Base-by-base conservation (phyloP, 116 monocot genomes). In the Phalaenopsis hybrid region DNA sequence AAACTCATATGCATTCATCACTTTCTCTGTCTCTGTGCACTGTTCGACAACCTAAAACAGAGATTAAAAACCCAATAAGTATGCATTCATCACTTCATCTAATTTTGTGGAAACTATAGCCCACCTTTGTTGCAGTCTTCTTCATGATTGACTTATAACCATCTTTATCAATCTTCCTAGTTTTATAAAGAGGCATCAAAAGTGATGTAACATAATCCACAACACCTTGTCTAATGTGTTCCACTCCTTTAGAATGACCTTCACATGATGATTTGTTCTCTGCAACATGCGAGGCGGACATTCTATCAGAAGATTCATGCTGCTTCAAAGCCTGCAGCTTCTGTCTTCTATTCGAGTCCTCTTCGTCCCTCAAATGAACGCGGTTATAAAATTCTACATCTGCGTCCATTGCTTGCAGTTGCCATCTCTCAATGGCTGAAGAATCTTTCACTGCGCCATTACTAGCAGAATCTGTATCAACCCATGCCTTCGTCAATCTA, bases 381-480 rank as follows among this genome's bases (percentile, higher is more conserved):
- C 83, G 81, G 48, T 44, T 79, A 48, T 81, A 99, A 83, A 93
- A 93, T 57, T 99, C 90, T 63, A 79, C 81, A 85, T 93, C 91
- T 57, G 95, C 99, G 88, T 92, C 94, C 88, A 95, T 92, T 78
- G 99, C 93, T 80, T 99, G 93, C 43, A 88, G 90, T 79, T 95
- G 99, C 99, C 99, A 99, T 79, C 99, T 93, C 80, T 99, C 99
- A 86, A 99, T 95, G 20, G 95, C 92, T 84, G 85, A 83, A 83
- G 85, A 91, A 83, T 95, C 95, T 81, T 99, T 99, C 50, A 95
- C 87, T 25, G 92, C 94, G 69, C 90, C 93, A 86, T 77, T 87
- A 75, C 92, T 87, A 85, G 82, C 84, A 31, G 79, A 85, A 86
- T 95, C 95, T 61, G 89, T 88, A 92, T 99, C 99, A 83, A 99